These are phyloP conservation scores for Fusarium sp. DNA, from an alignment of 2,329 filamentous ascomycete genomes.

Conservation along the genomic window DNA sequence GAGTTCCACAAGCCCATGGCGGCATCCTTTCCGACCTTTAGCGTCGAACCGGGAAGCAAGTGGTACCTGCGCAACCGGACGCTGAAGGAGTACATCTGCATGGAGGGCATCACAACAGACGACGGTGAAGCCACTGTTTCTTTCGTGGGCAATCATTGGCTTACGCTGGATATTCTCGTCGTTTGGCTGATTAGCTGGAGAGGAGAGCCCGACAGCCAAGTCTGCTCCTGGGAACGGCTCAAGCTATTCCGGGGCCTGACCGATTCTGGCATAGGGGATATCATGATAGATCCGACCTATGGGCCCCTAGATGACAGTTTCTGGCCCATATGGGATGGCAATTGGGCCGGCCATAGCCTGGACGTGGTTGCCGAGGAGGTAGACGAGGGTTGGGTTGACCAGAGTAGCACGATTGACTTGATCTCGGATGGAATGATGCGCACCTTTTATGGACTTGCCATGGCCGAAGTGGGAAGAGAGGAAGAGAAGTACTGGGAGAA, in stretches of 20 bases:
- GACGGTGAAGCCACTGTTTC: not conserved
- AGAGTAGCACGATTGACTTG: not conserved
- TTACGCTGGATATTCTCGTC: conserved; percentile 21
- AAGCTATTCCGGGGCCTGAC: not conserved
- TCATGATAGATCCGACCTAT: not conserved
- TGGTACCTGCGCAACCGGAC: conserved; percentile 30
- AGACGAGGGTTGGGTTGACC: conserved; percentile 13
- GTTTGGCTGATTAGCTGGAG: conserved; percentile 32
- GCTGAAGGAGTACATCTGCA: conserved; percentile 22
- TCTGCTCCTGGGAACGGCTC: conserved; percentile 15
- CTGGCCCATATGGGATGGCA: conserved; percentile 10
- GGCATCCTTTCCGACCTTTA: not conserved
- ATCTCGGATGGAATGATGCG: conserved; percentile 12
- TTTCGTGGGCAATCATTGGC: not conserved
- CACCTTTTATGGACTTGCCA: not conserved
- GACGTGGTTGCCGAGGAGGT: conserved; percentile 9
- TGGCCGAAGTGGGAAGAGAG: not conserved
- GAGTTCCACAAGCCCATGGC: not conserved
- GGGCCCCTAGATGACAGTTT: not conserved
- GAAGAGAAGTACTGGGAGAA: not conserved
- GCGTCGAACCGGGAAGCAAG: not conserved
- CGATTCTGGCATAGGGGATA: not conserved
- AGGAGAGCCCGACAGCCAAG: not conserved
- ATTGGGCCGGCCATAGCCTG: conserved; percentile 22
- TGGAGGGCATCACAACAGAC: conserved; percentile 3